A percentile compares a stretch with the other conserved stretches of the same genome.
phyloP scores from a whole-genome alignment of 78 protist genomes.

The Protostelium mycophagum region DNA sequence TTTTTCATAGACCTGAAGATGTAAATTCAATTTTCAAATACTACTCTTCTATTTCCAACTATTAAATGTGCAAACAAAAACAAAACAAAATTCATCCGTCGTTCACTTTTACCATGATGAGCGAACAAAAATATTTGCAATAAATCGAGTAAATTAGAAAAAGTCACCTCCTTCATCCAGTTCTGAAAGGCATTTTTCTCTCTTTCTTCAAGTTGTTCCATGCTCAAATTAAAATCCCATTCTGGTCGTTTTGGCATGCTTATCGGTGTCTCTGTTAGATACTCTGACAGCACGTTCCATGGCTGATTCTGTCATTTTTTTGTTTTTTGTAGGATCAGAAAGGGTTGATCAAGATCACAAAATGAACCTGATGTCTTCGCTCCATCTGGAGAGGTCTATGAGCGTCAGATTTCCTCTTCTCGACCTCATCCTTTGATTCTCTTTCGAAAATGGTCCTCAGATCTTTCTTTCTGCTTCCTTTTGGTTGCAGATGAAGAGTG shows the following conservation, averaged over 20 bases:
- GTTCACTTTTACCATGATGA: too few relatives aligned
- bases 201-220: slow-evolving; percentile 25
- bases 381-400: slow-evolving; percentile 20
- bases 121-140: too few relatives aligned
- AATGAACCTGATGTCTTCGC: slow-evolving; percentile 2
- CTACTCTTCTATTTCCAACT: too few relatives aligned
- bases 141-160: too few relatives aligned
- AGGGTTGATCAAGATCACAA: background rate
- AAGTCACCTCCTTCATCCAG: slow-evolving; percentile 43
- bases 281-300: slow-evolving; percentile 26
- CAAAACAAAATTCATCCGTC: too few relatives aligned
- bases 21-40: too few relatives aligned
- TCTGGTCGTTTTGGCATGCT: slow-evolving; percentile 65
- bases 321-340: background rate
- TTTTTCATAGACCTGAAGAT: background rate
- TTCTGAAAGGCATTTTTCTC: slow-evolving; percentile 36
- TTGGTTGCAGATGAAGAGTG: background rate
- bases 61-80: too few relatives aligned
- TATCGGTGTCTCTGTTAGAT: slow-evolving; percentile 15
- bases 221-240: slow-evolving; percentile 46
- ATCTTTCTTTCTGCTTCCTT: slow-evolving; percentile 15
- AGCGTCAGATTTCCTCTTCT: slow-evolving; percentile 17
- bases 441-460: slow-evolving; percentile 45
- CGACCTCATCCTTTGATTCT: slow-evolving; percentile 43
- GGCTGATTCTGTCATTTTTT: slow-evolving; percentile 6